Evolutionary conservation across 2,329 filamentous ascomycete genomes (phyloP).

Genomic region (Fonsecaea monophora): DNA sequence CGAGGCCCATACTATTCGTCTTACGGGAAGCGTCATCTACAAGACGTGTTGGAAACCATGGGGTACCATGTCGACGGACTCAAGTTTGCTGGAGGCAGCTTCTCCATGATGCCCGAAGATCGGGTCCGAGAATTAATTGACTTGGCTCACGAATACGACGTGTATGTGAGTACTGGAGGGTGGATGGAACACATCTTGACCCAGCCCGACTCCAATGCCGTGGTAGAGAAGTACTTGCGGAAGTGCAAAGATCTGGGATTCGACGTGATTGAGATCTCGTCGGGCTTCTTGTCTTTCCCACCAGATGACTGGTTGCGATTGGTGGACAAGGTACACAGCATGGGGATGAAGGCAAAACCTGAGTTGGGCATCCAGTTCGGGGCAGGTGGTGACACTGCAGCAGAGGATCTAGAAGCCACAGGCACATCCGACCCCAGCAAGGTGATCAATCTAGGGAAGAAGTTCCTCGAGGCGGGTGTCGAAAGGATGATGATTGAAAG

Average conservation of each 20-base stretch:
- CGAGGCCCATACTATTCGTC: constrained; percentile 63
- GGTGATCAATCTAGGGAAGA: constrained; percentile 57
- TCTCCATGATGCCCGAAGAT: constrained; percentile 58
- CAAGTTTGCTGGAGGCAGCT: constrained; percentile 62
- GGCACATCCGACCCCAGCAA: constrained; percentile 59
- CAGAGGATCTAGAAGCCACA: constrained; percentile 55
- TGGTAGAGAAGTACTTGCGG: constrained; percentile 60
- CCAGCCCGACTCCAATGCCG: constrained; percentile 52
- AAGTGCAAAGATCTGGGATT: constrained; percentile 62
- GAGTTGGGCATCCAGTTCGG: constrained; percentile 65
- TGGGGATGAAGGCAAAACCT: constrained; percentile 60
- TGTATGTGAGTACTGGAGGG: constrained; percentile 63
- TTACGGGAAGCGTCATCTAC: constrained; percentile 61
- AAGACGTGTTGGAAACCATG: constrained; percentile 63
- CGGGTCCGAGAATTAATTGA: constrained; percentile 57
- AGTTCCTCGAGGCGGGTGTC: constrained; percentile 60
- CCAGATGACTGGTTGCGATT: constrained; percentile 61
- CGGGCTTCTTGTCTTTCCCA: constrained; percentile 62
- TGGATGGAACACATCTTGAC: constrained; percentile 63
- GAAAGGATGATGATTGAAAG: constrained; percentile 66
- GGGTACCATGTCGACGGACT: constrained; percentile 62
- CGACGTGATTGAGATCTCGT: constrained; percentile 62
- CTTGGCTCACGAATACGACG: constrained; percentile 57
- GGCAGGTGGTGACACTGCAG: constrained; percentile 61
- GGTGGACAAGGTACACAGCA: constrained; percentile 56